Percentiles rank a stretch among this genome's conserved stretches.
Evolutionary conservation across 345 rosid genomes (phyloP).

Genomic region (Aethionema arabicum): DNA sequence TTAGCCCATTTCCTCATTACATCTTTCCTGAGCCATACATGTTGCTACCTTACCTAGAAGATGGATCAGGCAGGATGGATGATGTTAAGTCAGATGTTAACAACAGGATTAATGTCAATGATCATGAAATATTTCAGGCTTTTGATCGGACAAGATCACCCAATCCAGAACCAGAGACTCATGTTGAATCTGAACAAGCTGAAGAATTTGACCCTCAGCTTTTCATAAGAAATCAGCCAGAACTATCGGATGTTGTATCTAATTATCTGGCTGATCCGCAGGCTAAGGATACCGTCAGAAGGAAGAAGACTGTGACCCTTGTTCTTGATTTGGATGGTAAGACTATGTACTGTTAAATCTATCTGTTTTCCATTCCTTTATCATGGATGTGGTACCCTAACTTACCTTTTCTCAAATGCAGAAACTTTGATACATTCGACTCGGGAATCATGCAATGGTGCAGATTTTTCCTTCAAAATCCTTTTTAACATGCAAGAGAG

Average conservation of each 20-base stretch:
- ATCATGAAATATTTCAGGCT: conserved; percentile 56
- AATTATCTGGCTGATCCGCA: conserved; percentile 44
- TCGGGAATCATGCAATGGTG: conserved; percentile 66
- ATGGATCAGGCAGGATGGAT: conserved; percentile 46
- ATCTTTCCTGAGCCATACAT: conserved; percentile 65
- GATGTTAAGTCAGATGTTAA: conserved; percentile 50
- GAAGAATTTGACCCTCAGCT: conserved; percentile 82
- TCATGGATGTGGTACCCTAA: not conserved
- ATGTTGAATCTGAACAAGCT: conserved; percentile 50
- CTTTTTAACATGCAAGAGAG: conserved; percentile 90
- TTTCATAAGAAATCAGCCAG: conserved; percentile 72
- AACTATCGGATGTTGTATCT: conserved; percentile 70
- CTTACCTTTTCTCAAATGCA: conserved; percentile 40
- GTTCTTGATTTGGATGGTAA: conserved; percentile 98
- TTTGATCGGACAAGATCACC: conserved; percentile 59
- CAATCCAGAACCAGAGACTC: conserved; percentile 48
- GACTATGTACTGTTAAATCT: conserved; percentile 3
- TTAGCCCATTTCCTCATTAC: conserved; percentile 58
- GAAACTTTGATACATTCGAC: conserved; percentile 95
- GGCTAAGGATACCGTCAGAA: conserved; percentile 44
- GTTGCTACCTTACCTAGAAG: conserved; percentile 75
- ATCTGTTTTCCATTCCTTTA: conserved; percentile 3
- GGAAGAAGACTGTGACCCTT: conserved; percentile 63
- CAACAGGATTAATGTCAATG: conserved; percentile 41
- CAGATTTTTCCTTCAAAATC: conserved; percentile 81